Evolutionary conservation across 257 asterid genomes (phyloP).

Genomic region (Rauvolfia tetraphylla): DNA sequence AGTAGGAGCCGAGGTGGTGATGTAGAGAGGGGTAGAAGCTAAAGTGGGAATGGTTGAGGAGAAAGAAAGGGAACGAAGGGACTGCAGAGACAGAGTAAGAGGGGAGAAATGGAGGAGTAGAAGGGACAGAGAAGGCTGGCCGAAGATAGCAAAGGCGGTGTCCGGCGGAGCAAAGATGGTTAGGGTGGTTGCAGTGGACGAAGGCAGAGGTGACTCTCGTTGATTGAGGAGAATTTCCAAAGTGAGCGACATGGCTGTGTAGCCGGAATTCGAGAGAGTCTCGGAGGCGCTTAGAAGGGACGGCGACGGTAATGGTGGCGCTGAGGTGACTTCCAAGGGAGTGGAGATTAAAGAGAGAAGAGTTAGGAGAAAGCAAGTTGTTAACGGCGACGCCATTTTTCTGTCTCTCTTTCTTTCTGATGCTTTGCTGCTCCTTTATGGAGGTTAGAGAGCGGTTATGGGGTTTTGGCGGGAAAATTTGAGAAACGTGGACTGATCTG

Average conservation of each 20-base stretch:
- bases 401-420: not conserved
- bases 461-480: not conserved
- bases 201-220: conserved; percentile 14
- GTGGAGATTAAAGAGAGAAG: conserved; percentile 24
- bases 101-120: conserved; percentile 81
- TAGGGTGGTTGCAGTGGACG: conserved; percentile 23
- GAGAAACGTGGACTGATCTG: not conserved
- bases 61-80: conserved; percentile 61
- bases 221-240: conserved; percentile 42
- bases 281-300: conserved; percentile 61
- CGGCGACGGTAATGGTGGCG: conserved; percentile 29
- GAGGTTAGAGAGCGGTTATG: not conserved
- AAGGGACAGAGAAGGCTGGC: conserved; percentile 65
- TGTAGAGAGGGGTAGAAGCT: conserved; percentile 37
- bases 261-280: conserved; percentile 62
- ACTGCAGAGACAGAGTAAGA: conserved; percentile 46
- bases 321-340: conserved; percentile 24
- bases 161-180: conserved; percentile 83
- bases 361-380: conserved; percentile 14
- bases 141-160: conserved; percentile 42
- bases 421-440: not conserved
- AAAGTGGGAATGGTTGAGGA: conserved; percentile 55
- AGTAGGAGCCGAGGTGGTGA: conserved; percentile 36
- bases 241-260: conserved; percentile 66
- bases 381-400: not conserved